Evolutionary conservation across 345 rosid species (phyloP), one percentile per base, ranked within the genome.

Genomic region (Sisymbrium altissimum): DNA sequence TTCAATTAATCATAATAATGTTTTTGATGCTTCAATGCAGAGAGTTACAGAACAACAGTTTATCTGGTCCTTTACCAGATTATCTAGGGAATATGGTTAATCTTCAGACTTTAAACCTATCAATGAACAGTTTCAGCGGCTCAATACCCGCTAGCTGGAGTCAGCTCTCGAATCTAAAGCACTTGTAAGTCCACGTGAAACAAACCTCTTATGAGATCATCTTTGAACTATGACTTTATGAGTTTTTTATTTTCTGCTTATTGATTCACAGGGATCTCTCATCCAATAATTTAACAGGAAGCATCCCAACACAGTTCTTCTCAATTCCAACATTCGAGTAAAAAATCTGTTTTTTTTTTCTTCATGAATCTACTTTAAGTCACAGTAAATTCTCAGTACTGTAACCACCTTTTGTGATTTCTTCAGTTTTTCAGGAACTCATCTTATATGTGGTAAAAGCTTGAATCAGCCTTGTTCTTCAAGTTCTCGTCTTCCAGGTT

Each of bases 21-120:
- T 32, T 72, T n/a, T 67, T 60, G 46, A 23, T 72, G 55, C 23
- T 52, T 79, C 64, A 62, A 56, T 83, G 83, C 95, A 94, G 98
- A 88, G 95, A 91, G 30, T 75, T 94, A 50, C 90, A 86, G 81
- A 83, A 88, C 90, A 94, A 94, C 67, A 78, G 78, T 67, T 83
- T 94, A 62, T 79, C 84, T 49, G 98, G 95, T 55, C 45, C 19
- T n/a, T 81, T 93, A 60, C 97, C 97, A 10, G 91, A 86, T 71
- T 87, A 80, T 79, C 74, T 93, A 48, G 88, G 92, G 78, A 70
- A 66, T 72, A 78, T 91, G 92, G 80, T 68, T 69, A 71, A 73
- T 68, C 85, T 93, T 4, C 79, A 88, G 66, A 78, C 60, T 81
- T 77, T 93, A 68, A 88, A 89, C 80, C 91, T 93, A 15, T 94